Evolutionary conservation across 2,329 filamentous ascomycete genomes (phyloP), one percentile per base, ranked within the genome.

Genomic region (Achaetomium macrosporum): DNA sequence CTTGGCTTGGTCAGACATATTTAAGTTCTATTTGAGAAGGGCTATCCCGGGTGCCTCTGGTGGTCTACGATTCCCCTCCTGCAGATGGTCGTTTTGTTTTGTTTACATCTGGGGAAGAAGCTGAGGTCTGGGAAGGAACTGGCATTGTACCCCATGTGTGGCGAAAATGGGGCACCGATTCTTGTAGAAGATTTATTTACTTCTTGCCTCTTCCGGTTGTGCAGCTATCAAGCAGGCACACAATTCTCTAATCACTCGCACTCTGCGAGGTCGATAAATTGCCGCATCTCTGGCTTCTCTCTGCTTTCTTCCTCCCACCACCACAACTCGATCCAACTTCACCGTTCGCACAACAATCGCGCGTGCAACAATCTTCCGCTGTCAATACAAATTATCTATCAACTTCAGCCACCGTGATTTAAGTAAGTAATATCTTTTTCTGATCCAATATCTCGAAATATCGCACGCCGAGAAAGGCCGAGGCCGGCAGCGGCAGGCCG

Each of bases 241-340:
- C 15, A 20, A 2, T 44, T 44, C 17, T 19, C 25, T 1, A 43
- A 47, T 56, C 49, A 52, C 35, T 39, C 43, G 2, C 33, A 10
- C 12, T 36, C 16, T 25, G 17, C 33, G 9, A 25, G 1, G 9
- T 29, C 20, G 11, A 35, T 47, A 52, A 46, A 50, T 2, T 36
- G 29, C 30, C 13, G 9, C 15, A 7, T 15, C 25, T 33, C 17
- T n/a, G 5, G 5, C 25, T 25, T 13, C 35, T 35, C 41, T n/a
- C 13, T 7, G 11, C 16, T 29, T 50, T 39, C 36, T 42, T 42
- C n/a, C 43, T 54, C 42, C 35, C 37, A 47, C 43, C 48, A 42
- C 44, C 30, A 47, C 25, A 44, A 47, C 55, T 47, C 37, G 39
- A 36, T 51, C 53, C 19, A n/a, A n/a, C n/a, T n/a, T n/a, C n/a